Evolutionary conservation across 2,329 filamentous ascomycete species (phyloP), one percentile per base, ranked within the genome.

Genomic region (Alternaria ethzedia): DNA sequence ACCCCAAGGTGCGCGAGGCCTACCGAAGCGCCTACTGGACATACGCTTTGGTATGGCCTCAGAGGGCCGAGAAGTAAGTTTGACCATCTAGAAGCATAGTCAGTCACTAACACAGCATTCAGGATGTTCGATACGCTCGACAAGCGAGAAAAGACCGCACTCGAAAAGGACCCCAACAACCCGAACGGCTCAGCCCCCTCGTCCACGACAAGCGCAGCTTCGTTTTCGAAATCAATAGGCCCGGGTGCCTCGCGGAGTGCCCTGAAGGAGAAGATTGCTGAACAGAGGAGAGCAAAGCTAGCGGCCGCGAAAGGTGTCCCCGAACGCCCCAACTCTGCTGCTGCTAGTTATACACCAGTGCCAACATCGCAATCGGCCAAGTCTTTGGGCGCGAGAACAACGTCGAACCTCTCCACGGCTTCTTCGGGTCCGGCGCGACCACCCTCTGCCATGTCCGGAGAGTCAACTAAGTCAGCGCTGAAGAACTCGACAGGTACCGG

Each of bases 1-100:
- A 98, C 74, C 94, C 94, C 8, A 91, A 90, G 28, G 95, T 98
- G 49, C 89, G 96, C 72, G 94, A 97, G 79, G 90, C 89, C 67
- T 95, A 92, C 85, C 89, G 96, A 71, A 87, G 88, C 41, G 92
- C 93, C 0, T 99, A 92, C 79, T 99, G 96, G 96, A 84, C 85
- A 0, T 97, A 94, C 78, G 88, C 89, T 63, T 84, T 83, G 32
- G 85, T 93, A 17, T 98, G 94, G 92, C 90, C 91, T 3, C 86
- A 89, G 20, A 89, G 87, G 75, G 94, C 93, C 43, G 90, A 95
- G 74, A 83, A 83, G 87, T 93, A 84, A 83, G 89, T 85, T 23
- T 13, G 7, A 13, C 12, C 12, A 45, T 20, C 5, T 1, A 5
- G 17, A 17, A n/a, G 25, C 21, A 46, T 12, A 3, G 3, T 15